Evolutionary conservation across 2,329 filamentous ascomycete genomes (phyloP), one percentile per base, ranked within the genome.

Genomic region (Stagonosporopsis vannaccii): DNA sequence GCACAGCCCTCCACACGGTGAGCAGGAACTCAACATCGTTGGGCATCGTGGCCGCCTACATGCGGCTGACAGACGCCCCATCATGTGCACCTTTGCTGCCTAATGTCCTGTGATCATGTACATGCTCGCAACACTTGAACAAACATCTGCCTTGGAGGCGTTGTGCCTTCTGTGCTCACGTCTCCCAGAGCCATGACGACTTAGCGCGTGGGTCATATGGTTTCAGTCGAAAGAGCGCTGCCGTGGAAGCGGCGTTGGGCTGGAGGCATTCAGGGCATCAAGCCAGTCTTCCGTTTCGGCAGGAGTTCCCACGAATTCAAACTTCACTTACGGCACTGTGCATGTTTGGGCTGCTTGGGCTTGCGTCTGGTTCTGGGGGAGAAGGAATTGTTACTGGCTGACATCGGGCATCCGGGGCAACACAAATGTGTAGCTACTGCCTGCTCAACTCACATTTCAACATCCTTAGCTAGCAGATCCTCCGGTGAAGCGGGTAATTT

Each of bases 61-160:
- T 55, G 52, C 49, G 49, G 45, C 52, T 55, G 52, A 55, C 40
- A 25, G 52, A 55, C 23, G 35, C 39, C 20, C 30, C 40, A 32
- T 39, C n/a, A 33, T 33, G 17, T 35, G 40, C 6, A 9, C n/a
- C 25, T 20, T 30, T 47, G 44, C 45, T 48, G 45, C 42, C 47
- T 42, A 20, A 22, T 44, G 39, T 39, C 39, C 17, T 37, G 28
- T 15, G 30, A 22, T 22, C 35, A 19, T n/a, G 15, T 20, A 19
- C n/a, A 9, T 17, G 26, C 32, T 26, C 33, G 22, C 33, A 19
- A n/a, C 15, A 26, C 22, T 6, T 7, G 17, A 13, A 17, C 26
- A 44, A 5, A 23, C 13, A 41, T 17, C 4, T 33, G 41, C 17
- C 32, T 20, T 46, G 15, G 43, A 26, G 22, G 19, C n/a, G 12